These are phyloP conservation scores for Mallotus japonicus DNA, from an alignment of 441 rosid species.

Conservation along the genomic window DNA sequence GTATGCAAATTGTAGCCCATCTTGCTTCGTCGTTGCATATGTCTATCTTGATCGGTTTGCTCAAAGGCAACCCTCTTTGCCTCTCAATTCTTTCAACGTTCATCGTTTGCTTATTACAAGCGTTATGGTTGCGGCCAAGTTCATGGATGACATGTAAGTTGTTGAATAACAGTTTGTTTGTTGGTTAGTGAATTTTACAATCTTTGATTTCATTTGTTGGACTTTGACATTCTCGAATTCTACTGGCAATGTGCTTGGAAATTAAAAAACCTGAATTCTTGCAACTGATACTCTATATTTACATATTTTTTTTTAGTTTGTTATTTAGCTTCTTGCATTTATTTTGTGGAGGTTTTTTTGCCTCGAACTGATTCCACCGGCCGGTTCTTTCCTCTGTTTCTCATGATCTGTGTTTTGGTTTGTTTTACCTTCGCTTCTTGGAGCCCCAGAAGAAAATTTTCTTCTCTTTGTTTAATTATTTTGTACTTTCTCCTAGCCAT, in stretches of 20 bases:
- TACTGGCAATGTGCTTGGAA: not conserved
- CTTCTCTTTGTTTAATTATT: not conserved
- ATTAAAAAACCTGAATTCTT: not conserved
- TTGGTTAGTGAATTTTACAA: not conserved
- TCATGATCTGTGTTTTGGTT: slow-evolving; percentile 12
- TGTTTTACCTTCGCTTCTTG: not conserved
- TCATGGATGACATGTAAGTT: slow-evolving; percentile 89
- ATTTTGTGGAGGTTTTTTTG: not conserved
- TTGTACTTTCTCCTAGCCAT: not conserved
- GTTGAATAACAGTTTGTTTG: not conserved
- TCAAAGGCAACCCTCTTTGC: slow-evolving; percentile 66
- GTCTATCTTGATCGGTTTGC: slow-evolving; percentile 82
- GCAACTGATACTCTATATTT: not conserved
- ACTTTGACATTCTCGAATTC: not conserved
- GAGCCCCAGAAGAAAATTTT: not conserved
- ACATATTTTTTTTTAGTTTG: not conserved
- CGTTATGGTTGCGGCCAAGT: slow-evolving; percentile 84
- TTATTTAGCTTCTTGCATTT: not conserved
- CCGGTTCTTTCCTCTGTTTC: not conserved
- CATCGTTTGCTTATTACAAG: slow-evolving; percentile 89
- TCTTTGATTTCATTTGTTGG: slow-evolving; percentile 10
- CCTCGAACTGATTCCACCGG: not conserved
- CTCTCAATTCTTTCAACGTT: slow-evolving; percentile 76
- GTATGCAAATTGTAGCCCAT: slow-evolving; percentile 87
- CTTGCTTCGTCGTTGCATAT: slow-evolving; percentile 80